Evolutionary conservation across 768 basidiomycete genomes (phyloP).

Genomic region (Rhizopogon vinicolor): DNA sequence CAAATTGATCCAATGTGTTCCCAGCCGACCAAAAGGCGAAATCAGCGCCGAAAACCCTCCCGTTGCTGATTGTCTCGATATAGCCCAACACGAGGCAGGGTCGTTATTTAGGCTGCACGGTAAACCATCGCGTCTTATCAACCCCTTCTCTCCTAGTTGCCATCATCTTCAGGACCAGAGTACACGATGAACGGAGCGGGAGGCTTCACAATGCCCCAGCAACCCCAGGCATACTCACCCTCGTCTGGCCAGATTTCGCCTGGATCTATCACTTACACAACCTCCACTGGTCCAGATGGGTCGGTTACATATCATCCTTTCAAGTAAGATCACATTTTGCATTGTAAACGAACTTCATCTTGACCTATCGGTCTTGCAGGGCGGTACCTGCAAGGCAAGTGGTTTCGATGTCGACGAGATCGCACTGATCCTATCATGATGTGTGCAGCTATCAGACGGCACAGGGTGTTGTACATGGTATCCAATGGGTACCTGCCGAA

Average conservation of each 20-base stretch:
- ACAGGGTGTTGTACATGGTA: slow-evolving; percentile 61
- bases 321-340: slow-evolving; percentile 44
- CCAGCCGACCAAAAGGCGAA: not conserved
- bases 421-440: slow-evolving; percentile 17
- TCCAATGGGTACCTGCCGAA: slow-evolving; percentile 66
- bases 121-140: slow-evolving; percentile 15
- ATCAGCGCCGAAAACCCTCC: slow-evolving; percentile 11
- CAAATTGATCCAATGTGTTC: not conserved
- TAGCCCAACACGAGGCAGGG: slow-evolving; percentile 27
- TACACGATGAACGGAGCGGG: slow-evolving; percentile 16
- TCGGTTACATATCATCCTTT: slow-evolving; percentile 65
- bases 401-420: not conserved
- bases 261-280: slow-evolving; percentile 73
- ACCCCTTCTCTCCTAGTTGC: slow-evolving; percentile 4
- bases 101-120: slow-evolving; percentile 8
- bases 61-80: slow-evolving; percentile 24
- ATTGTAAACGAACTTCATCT: not conserved
- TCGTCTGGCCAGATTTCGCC: slow-evolving; percentile 45
- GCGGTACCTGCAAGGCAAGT: slow-evolving; percentile 70
- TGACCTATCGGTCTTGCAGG: slow-evolving; percentile 31
- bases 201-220: slow-evolving; percentile 20
- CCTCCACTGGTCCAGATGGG: slow-evolving; percentile 58
- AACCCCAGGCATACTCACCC: slow-evolving; percentile 25
- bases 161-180: slow-evolving; percentile 5
- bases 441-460: slow-evolving; percentile 63